A percentile compares a stretch with the other conserved stretches of the same genome.
Evolutionary conservation across 768 basidiomycete genomes (phyloP).

Genomic region (Boletus bicolor): DNA sequence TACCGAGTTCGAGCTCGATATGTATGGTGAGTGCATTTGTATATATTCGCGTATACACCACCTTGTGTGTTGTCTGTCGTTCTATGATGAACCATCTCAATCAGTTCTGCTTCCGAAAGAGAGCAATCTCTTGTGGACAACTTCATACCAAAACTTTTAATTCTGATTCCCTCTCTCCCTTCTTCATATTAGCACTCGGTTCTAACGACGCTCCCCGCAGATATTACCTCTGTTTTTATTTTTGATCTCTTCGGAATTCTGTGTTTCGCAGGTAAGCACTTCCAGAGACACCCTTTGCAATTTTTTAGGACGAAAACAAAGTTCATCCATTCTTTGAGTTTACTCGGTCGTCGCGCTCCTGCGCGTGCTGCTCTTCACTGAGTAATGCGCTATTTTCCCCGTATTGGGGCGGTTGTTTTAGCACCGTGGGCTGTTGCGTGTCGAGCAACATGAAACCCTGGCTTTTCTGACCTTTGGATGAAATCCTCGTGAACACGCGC

Average conservation of each 20-base stretch:
- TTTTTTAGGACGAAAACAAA: slow-evolving; percentile 58
- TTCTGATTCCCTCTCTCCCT: slow-evolving; percentile 39
- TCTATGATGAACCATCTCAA: slow-evolving; percentile 47
- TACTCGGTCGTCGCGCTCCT: slow-evolving; percentile 35
- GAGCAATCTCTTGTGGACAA: slow-evolving; percentile 74
- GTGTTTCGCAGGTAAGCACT: background rate
- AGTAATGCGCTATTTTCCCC: slow-evolving; percentile 37
- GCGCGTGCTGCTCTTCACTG: slow-evolving; percentile 36
- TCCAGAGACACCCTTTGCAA: background rate
- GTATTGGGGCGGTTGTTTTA: slow-evolving; percentile 50
- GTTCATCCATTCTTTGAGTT: slow-evolving; percentile 86
- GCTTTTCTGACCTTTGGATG: slow-evolving; percentile 55
- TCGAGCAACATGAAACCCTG: slow-evolving; percentile 53
- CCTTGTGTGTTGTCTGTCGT: background rate
- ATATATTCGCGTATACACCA: background rate
- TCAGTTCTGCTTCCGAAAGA: slow-evolving; percentile 89
- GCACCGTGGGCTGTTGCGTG: slow-evolving; percentile 30
- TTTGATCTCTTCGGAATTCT: background rate
- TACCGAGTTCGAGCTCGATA: background rate
- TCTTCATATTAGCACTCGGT: background rate
- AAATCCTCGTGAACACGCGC: background rate
- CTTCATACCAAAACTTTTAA: slow-evolving; percentile 44
- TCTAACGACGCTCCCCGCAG: slow-evolving; percentile 10
- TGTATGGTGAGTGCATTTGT: slow-evolving; percentile 14
- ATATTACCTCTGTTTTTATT: background rate